A percentile compares a stretch with the other conserved stretches of the same genome.
Evolutionary conservation across 2,329 filamentous ascomycete genomes (phyloP).

Genomic region (Fonsecaea pedrosoi): DNA sequence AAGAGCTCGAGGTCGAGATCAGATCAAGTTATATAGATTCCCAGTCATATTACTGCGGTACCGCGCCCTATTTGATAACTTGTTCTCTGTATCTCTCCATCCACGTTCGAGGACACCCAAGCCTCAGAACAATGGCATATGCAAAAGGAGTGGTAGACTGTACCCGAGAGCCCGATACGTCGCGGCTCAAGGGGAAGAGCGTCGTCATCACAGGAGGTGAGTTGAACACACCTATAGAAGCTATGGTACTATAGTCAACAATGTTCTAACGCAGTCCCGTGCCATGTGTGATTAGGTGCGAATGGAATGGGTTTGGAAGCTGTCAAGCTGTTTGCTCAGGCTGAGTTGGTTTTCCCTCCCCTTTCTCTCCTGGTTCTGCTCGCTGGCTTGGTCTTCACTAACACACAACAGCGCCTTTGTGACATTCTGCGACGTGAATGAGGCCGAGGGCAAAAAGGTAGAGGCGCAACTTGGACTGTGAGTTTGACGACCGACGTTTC

Average conservation of each 20-base stretch:
- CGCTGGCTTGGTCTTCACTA: no score
- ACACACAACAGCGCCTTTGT: neutral
- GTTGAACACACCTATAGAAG: neutral
- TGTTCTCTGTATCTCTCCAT: no score
- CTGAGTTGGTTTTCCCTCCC: neutral
- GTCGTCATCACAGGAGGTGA: neutral
- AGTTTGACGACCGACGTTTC: neutral
- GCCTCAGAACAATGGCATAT: neutral
- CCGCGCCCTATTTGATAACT: no score
- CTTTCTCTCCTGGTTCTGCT: no score
- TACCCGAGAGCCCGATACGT: neutral
- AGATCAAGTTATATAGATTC: no score
- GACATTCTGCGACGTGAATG: constrained; percentile 43
- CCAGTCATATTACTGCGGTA: no score
- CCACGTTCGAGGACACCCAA: no score
- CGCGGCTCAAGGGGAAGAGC: neutral
- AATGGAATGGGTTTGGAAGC: neutral
- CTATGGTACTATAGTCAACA: no score
- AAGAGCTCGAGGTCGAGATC: no score
- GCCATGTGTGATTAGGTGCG: neutral
- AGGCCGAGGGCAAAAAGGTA: constrained; percentile 50
- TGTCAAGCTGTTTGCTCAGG: neutral
- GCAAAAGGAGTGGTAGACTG: neutral
- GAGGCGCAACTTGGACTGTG: constrained; percentile 13
- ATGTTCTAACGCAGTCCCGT: no score